These are phyloP conservation scores for Volvariella volvacea DNA, from an alignment of 1,284 basidiomycete genomes.

Conservation along the genomic window DNA sequence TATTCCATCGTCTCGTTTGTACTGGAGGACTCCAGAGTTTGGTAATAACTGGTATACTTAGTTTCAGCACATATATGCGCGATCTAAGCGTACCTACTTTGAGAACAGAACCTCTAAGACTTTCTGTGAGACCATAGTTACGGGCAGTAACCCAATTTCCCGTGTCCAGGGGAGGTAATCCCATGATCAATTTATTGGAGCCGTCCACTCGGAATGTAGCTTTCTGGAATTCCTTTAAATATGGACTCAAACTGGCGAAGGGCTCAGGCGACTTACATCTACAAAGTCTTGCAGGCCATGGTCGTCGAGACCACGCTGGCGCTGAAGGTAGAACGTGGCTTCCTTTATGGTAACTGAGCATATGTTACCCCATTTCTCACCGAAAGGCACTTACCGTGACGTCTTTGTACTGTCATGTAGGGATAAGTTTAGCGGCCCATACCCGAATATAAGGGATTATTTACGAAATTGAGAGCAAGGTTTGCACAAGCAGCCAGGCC, in stretches of 20 bases:
- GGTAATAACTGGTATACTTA: constrained; percentile 27
- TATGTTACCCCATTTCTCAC: too few species aligned
- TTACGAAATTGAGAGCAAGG: constrained; percentile 30
- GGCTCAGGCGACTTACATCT: constrained; percentile 24
- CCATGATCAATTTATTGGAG: constrained; percentile 38
- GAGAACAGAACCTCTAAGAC: constrained; percentile 29
- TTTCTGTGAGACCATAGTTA: constrained; percentile 39
- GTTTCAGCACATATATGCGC: too few species aligned
- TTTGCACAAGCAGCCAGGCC: constrained; percentile 29
- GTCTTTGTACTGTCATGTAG: constrained; percentile 33
- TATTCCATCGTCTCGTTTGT: not conserved
- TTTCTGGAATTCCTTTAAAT: constrained; percentile 20
- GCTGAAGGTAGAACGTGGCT: constrained; percentile 38
- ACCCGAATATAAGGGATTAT: constrained; percentile 5
- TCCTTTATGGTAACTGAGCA: too few species aligned
- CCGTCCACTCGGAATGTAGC: constrained; percentile 37
- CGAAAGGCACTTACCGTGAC: constrained; percentile 26
- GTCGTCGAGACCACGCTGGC: constrained; percentile 36
- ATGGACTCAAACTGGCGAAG: not conserved
- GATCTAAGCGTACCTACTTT: constrained; percentile 18
- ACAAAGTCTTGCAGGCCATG: constrained; percentile 43
- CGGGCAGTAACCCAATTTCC: constrained; percentile 27
- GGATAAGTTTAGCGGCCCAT: not conserved
- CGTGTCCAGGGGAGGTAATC: constrained; percentile 36
- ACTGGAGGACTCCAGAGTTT: constrained; percentile 21